These are phyloP conservation scores for Akanthomyces lecanii DNA, from an alignment of 2,329 filamentous ascomycete species.

Conservation along the genomic window DNA sequence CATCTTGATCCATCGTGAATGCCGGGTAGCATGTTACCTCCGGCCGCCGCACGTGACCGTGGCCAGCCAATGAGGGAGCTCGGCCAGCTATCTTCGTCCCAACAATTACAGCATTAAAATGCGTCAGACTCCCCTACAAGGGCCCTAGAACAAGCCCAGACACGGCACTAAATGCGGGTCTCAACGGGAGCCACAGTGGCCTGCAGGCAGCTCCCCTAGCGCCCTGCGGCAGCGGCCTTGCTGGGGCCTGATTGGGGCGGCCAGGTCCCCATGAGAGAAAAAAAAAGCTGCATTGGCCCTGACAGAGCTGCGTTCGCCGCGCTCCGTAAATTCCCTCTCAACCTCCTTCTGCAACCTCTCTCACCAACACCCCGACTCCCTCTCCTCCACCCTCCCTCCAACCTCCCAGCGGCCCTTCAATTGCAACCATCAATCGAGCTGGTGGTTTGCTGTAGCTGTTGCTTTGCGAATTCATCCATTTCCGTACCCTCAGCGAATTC, in stretches of 20 bases:
- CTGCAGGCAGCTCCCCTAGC: not conserved
- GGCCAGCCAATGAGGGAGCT: not conserved
- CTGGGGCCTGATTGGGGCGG: not conserved
- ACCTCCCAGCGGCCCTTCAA: not conserved
- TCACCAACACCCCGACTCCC: not conserved
- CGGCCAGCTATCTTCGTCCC: constrained; percentile 12
- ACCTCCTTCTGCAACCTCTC: constrained; percentile 9
- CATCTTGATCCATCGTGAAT: constrained; percentile 14
- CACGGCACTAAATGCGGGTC: not conserved
- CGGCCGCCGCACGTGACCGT: not conserved
- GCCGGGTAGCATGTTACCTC: not conserved
- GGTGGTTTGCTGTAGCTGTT: constrained; percentile 6
- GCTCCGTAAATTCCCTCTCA: constrained; percentile 18
- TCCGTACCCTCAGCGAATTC: not conserved
- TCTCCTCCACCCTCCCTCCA: not conserved
- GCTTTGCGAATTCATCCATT: not conserved
- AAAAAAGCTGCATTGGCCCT: constrained; percentile 13
- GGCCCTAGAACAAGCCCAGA: not conserved
- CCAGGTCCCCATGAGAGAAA: not conserved
- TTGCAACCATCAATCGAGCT: constrained; percentile 8
- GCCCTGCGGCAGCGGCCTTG: constrained; percentile 8
- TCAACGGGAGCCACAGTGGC: not conserved
- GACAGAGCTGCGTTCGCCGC: constrained; percentile 15
- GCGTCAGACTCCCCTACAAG: not conserved
- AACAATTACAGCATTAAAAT: constrained; percentile 14